These are phyloP conservation scores for Penicillium paxilli DNA, from an alignment of 495 filamentous ascomycete genomes.

Conservation along the genomic window DNA sequence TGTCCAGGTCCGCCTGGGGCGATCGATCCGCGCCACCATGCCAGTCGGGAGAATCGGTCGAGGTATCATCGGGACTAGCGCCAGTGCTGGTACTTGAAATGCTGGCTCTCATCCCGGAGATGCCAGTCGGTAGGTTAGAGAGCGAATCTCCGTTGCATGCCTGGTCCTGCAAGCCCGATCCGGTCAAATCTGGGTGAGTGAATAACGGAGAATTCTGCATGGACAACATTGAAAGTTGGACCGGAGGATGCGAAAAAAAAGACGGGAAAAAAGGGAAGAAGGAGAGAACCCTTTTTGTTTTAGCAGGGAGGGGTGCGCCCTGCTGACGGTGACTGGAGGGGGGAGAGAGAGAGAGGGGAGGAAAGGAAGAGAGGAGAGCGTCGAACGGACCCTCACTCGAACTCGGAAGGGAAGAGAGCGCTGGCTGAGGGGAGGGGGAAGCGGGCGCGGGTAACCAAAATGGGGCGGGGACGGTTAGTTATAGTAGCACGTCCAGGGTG, in stretches of 20 bases:
- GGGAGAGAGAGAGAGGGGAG: background rate
- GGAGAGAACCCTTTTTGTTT: too few species aligned
- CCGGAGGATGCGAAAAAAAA: background rate
- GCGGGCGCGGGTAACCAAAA: too few species aligned
- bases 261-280: slow-evolving; percentile 7
- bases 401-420: background rate
- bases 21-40: slow-evolving; percentile 29
- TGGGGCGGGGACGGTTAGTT: too few species aligned
- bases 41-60: slow-evolving; percentile 40
- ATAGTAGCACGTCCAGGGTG: too few species aligned
- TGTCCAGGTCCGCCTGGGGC: slow-evolving; percentile 24
- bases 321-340: background rate
- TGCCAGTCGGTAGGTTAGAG: slow-evolving; percentile 16
- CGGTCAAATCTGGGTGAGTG: slow-evolving; percentile 16
- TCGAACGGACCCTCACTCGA: too few species aligned
- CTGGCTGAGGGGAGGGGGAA: too few species aligned
- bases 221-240: slow-evolving; percentile 41
- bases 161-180: slow-evolving; percentile 15
- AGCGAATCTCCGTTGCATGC: slow-evolving; percentile 17
- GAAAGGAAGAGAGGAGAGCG: background rate
- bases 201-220: slow-evolving; percentile 39
- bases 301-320: background rate
- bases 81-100: slow-evolving; percentile 35
- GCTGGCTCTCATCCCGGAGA: slow-evolving; percentile 35
- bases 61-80: slow-evolving; percentile 37